Evolutionary conservation across 805 yeast genomes (phyloP).

Genomic region (Candida ulmi): DNA sequence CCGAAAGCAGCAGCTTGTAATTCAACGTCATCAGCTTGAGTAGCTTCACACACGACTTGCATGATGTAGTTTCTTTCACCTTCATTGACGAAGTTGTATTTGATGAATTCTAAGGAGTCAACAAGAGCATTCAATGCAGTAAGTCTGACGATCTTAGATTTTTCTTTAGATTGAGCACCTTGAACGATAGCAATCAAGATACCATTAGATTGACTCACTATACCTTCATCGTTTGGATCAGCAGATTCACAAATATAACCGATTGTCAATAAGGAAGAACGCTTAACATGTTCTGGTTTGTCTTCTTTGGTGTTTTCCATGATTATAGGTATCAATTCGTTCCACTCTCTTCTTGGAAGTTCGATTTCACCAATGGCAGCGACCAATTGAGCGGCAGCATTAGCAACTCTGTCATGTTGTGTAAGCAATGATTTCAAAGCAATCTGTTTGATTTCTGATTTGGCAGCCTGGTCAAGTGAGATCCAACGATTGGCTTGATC

Average conservation of each 20-base stretch:
- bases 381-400: conserved; percentile 86
- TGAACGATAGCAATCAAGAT: conserved; percentile 93
- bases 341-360: conserved; percentile 84
- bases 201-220: conserved; percentile 83
- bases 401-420: conserved; percentile 72
- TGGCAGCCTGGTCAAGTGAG: conserved; percentile 46
- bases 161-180: conserved; percentile 86
- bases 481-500: conserved; percentile 75
- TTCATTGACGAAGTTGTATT: conserved; percentile 82
- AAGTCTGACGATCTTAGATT: conserved; percentile 66
- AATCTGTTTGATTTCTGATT: conserved; percentile 58
- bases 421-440: conserved; percentile 61
- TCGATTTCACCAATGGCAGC: conserved; percentile 98
- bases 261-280: conserved; percentile 81
- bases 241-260: conserved; percentile 96
- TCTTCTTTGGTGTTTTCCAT: conserved; percentile 82
- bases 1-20: conserved; percentile 95
- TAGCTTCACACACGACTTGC: conserved; percentile 99
- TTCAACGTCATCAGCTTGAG: conserved; percentile 80
- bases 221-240: conserved; percentile 67
- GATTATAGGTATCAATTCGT: conserved; percentile 73
- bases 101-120: conserved; percentile 85
- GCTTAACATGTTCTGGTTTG: conserved; percentile 73
- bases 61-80: conserved; percentile 95
- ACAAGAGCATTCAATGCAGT: conserved; percentile 92